Evolutionary conservation across 306 rosid species (phyloP).

Genomic region (Oemleria cerasiformis): DNA sequence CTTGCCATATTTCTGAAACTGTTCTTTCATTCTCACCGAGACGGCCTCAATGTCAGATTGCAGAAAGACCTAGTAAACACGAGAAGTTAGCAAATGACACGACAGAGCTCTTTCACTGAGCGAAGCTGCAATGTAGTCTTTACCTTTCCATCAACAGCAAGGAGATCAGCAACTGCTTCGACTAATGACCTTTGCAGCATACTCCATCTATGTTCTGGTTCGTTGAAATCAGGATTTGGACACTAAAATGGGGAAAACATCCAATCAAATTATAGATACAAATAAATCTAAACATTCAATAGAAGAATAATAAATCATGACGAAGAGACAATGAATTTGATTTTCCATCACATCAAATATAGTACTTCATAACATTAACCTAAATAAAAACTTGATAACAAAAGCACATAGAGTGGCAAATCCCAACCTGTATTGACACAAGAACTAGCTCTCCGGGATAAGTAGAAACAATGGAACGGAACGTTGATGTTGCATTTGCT

Average conservation of each 20-base stretch:
- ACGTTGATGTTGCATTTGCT: slow-evolving; percentile 85
- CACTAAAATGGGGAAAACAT: slow-evolving; percentile 40
- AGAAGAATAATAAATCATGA: neutral
- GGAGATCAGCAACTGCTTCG: slow-evolving; percentile 73
- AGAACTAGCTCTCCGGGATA: slow-evolving; percentile 77
- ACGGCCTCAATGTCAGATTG: slow-evolving; percentile 80
- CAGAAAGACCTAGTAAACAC: slow-evolving; percentile 66
- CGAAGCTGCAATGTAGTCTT: slow-evolving; percentile 13
- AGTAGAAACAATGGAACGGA: slow-evolving; percentile 65
- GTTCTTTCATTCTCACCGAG: slow-evolving; percentile 69
- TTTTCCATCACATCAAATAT: slow-evolving; percentile 6
- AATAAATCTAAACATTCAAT: neutral
- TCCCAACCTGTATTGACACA: slow-evolving; percentile 77
- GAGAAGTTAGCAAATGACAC: neutral
- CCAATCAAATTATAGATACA: neutral
- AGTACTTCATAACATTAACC: neutral
- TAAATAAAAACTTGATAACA: neutral
- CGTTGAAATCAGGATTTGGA: slow-evolving; percentile 88
- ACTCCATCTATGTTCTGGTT: slow-evolving; percentile 89
- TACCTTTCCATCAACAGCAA: slow-evolving; percentile 71
- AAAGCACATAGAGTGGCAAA: slow-evolving; percentile 15
- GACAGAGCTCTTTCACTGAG: slow-evolving; percentile 1
- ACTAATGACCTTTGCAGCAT: slow-evolving; percentile 76
- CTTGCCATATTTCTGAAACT: slow-evolving; percentile 58
- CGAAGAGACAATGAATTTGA: neutral